These are phyloP conservation scores for Aeminium ludgeri DNA, from an alignment of 495 filamentous ascomycete genomes.

Conservation along the genomic window DNA sequence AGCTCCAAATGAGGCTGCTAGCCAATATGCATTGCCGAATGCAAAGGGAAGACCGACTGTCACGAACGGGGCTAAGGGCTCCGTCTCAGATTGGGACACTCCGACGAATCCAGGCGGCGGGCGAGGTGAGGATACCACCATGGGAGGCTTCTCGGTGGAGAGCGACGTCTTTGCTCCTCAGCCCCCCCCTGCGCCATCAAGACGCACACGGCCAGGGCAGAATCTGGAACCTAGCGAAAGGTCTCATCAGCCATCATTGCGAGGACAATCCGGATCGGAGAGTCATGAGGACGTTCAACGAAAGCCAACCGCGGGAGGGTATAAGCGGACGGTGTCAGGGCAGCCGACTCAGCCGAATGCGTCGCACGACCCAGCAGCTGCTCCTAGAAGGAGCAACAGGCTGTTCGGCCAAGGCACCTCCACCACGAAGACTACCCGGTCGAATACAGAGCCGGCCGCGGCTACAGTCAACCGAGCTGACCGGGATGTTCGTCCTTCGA, in stretches of 20 bases:
- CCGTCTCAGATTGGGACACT: constrained; percentile 19
- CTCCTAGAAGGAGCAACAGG: constrained; percentile 51
- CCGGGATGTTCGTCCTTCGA: not conserved
- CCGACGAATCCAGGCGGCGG: constrained; percentile 19
- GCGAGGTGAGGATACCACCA: constrained; percentile 24
- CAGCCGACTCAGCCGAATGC: constrained; percentile 48
- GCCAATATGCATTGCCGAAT: constrained; percentile 7
- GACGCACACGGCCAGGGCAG: constrained; percentile 29
- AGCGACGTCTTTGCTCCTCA: constrained; percentile 18
- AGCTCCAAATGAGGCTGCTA: not conserved
- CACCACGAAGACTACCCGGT: not conserved
- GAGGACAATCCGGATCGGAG: constrained; percentile 3
- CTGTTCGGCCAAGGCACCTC: constrained; percentile 42
- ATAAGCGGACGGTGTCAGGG: constrained; percentile 76
- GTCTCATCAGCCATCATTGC: constrained; percentile 22
- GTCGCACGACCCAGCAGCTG: constrained; percentile 37
- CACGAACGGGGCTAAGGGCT: constrained; percentile 8
- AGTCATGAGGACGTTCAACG: constrained; percentile 6
- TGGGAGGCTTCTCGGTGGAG: constrained; percentile 23
- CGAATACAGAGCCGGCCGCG: constrained; percentile 8
- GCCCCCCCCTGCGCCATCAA: constrained; percentile 49
- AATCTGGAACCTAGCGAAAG: constrained; percentile 23
- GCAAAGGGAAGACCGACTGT: constrained; percentile 2
- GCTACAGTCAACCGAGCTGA: constrained; percentile 42
- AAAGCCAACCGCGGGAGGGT: constrained; percentile 29